Base-by-base conservation (phyloP, 441 rosid species). In the Corymbia calophylla region DNA sequence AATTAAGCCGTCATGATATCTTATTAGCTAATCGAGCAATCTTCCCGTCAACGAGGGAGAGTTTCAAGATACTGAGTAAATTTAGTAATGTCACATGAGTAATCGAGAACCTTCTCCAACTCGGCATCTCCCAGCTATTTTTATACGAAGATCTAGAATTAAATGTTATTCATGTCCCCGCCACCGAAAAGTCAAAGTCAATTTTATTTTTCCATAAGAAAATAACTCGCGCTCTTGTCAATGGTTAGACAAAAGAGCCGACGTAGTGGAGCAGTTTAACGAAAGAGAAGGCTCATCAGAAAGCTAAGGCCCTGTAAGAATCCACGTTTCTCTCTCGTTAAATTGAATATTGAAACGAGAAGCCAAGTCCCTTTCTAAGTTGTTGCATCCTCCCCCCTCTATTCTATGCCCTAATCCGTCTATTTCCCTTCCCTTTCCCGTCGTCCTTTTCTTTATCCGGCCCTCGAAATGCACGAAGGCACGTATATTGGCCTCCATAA, bases 91-190 rank as follows among this genome's bases (percentile, higher is more conserved):
- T 32, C 8, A 0, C 19, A 5, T 70, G 7, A 13, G 3, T 10
- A 8, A 21, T 35, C 8, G 81, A 70, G 5, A 70, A 70, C 27
- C 7, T 17, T 9, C 15, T 10, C 8, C 8, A 21, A 35, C 16
- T 70, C 14, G 31, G 15, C 25, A 19, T 70, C 27, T 4, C 19
- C 7, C 25, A 58, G 14, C 14, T 25, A 25, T 10, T 58, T 2
- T 58, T 58, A 25, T 58, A 6, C 10, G 64, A 58, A 25, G n/a
- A 58, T 58, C 64, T 58, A 58, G 25, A 58, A 29, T 10, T 25
- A 25, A 9, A 19, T 0, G 12, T 39, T 21, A 1, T 10, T 35
- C 15, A 13, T 8, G 1, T 0, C 0, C 27, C 4, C 0, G 0
- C 5, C 9, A 23, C 0, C 8, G 1, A 19, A 44, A 10, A 70